Evolutionary conservation across 2,329 filamentous ascomycete genomes (phyloP).

Genomic region (Xylaria polymorpha): DNA sequence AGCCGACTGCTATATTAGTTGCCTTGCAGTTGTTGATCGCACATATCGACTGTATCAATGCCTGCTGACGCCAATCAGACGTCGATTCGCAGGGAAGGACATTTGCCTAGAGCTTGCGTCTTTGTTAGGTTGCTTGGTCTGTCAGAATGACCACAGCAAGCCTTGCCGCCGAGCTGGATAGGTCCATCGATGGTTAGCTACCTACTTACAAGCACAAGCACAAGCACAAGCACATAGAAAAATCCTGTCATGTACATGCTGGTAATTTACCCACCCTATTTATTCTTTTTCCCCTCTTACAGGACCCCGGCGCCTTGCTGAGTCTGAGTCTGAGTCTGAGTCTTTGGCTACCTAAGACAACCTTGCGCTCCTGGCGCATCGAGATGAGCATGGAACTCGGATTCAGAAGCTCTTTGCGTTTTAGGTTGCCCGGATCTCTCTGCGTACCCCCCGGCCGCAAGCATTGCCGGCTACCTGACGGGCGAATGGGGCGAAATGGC

Average conservation of each 20-base stretch:
- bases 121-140: not conserved
- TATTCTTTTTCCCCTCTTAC: not conserved
- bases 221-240: not conserved
- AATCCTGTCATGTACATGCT: slow-evolving; percentile 1
- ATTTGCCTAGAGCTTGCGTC: slow-evolving; percentile 4
- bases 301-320: slow-evolving; percentile 1
- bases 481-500: slow-evolving; percentile 29
- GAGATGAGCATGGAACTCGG: slow-evolving; percentile 15
- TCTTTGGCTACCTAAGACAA: slow-evolving; percentile 20
- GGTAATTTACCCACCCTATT: not conserved
- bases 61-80: slow-evolving; percentile 25
- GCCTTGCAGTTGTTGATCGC: slow-evolving; percentile 18
- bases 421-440: slow-evolving; percentile 18
- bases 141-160: slow-evolving; percentile 10
- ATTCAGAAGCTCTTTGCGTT: slow-evolving; percentile 24
- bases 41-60: slow-evolving; percentile 9
- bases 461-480: slow-evolving; percentile 14
- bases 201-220: not conserved
- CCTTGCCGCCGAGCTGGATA: not conserved
- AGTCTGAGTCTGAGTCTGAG: not conserved
- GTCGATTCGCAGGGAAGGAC: slow-evolving; percentile 3
- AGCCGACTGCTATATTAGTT: slow-evolving; percentile 21
- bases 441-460: slow-evolving; percentile 20
- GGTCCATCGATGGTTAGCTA: not conserved
- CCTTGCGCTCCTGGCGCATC: slow-evolving; percentile 10